These are phyloP conservation scores for Monosporascus sp. DNA, from an alignment of 2,329 filamentous ascomycete species.

Conservation along the genomic window DNA sequence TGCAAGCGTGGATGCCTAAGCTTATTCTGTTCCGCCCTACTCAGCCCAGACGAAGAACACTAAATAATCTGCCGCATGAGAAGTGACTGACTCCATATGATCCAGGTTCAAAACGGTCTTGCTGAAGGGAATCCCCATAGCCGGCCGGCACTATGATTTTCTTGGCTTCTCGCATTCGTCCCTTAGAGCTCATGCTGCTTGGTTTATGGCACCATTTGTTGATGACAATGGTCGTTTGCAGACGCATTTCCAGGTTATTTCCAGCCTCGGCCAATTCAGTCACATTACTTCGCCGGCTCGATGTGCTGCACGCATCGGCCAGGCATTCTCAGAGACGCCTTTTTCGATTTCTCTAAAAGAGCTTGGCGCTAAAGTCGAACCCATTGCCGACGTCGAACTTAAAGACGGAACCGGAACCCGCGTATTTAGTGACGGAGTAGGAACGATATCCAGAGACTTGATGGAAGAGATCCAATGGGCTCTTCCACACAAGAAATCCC, in stretches of 20 bases:
- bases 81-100: not conserved
- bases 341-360: conserved; percentile 49
- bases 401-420: conserved; percentile 39
- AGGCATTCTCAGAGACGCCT: conserved; percentile 71
- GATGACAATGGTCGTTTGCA: conserved; percentile 27
- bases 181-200: conserved; percentile 63
- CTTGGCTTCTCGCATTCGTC: conserved; percentile 78
- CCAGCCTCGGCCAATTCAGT: conserved; percentile 43
- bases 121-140: conserved; percentile 54
- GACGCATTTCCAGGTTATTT: conserved; percentile 38
- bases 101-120: conserved; percentile 57
- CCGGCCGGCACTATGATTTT: conserved; percentile 58
- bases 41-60: too few relatives aligned
- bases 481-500: conserved; percentile 40
- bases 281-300: conserved; percentile 47
- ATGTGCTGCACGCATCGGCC: conserved; percentile 55
- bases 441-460: conserved; percentile 60
- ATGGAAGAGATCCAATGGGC: conserved; percentile 53
- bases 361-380: conserved; percentile 24
- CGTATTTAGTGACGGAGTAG: conserved; percentile 75
- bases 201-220: conserved; percentile 50
- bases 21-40: too few relatives aligned
- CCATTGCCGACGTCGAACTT: conserved; percentile 48
- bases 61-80: too few relatives aligned
- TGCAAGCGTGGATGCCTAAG: too few relatives aligned